Evolutionary conservation across 2,329 filamentous ascomycete genomes (phyloP).

Genomic region (Ceratocystis cacaofunesta): DNA sequence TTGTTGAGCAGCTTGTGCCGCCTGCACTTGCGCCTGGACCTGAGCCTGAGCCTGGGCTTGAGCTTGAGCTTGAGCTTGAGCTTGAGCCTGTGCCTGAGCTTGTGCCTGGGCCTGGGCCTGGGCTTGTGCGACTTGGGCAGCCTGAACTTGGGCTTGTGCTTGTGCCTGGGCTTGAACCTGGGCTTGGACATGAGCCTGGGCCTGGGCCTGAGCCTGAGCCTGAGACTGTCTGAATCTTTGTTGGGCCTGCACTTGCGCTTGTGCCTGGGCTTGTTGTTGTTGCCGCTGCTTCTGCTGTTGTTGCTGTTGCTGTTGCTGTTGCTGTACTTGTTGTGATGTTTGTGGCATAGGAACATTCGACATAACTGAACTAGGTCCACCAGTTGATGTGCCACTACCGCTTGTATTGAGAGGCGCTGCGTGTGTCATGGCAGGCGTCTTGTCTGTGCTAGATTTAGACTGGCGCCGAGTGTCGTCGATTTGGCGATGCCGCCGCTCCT

Average conservation of each 20-base stretch:
- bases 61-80: slow-evolving; percentile 8
- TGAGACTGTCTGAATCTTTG: slow-evolving; percentile 20
- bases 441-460: background rate
- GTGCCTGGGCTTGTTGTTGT: background rate
- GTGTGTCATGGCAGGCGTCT: background rate
- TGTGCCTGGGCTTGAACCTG: slow-evolving; percentile 5
- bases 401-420: slow-evolving; percentile 5
- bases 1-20: slow-evolving; percentile 18
- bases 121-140: background rate
- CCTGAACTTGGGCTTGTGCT: slow-evolving; percentile 6
- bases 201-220: slow-evolving; percentile 8
- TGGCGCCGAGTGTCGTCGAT: slow-evolving; percentile 25
- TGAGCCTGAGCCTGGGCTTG: slow-evolving; percentile 20
- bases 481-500: slow-evolving; percentile 27
- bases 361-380: slow-evolving; percentile 15
- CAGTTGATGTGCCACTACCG: background rate
- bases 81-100: slow-evolving; percentile 4
- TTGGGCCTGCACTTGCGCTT: background rate
- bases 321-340: background rate
- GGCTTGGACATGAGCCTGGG: background rate
- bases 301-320: slow-evolving; percentile 6
- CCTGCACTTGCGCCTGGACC: slow-evolving; percentile 17
- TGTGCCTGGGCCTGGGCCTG: slow-evolving; percentile 7
- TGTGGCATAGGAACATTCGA: slow-evolving; percentile 7
- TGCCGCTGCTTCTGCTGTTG: slow-evolving; percentile 8